Conservation (phyloP, 352 stramenopile genomes). For the Globisporangium viniferum region DNA sequence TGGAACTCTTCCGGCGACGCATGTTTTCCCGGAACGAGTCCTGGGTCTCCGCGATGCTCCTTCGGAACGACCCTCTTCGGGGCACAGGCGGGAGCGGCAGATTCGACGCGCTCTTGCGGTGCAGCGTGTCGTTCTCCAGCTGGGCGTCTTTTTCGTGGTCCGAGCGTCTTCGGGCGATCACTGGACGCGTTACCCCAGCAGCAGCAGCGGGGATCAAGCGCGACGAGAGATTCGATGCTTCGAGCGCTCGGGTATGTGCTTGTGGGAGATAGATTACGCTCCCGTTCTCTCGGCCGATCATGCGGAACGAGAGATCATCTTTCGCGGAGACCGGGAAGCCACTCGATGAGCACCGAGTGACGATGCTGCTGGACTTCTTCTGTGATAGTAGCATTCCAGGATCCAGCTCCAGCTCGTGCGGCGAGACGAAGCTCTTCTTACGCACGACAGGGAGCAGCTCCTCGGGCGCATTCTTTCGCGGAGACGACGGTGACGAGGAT, state of each 20-base stretch:
- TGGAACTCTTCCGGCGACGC: constrained; percentile 1
- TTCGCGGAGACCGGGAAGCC: not conserved
- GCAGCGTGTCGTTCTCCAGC: not conserved
- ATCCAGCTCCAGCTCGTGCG: not conserved
- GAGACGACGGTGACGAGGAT: not conserved
- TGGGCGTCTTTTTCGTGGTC: not conserved
- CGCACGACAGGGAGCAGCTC: not conserved
- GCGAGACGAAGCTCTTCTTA: not conserved
- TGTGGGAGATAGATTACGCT: constrained; percentile 1
- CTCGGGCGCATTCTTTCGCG: not conserved
- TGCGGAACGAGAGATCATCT: not conserved
- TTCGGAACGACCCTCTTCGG: not conserved
- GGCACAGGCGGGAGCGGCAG: not conserved
- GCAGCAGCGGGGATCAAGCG: not conserved
- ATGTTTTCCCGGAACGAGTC: constrained; percentile 12
- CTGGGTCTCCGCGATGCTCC: constrained; percentile 6
- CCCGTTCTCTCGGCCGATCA: not conserved
- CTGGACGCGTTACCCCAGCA: not conserved
- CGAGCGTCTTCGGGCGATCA: not conserved
- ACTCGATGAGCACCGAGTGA: not conserved
- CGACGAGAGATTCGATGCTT: not conserved
- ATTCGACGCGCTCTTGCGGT: not conserved
- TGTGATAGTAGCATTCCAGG: not conserved
- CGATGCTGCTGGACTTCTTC: no score
- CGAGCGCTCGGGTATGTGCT: not conserved